A percentile compares a stretch with the other conserved stretches of the same genome.
phyloP scores from a whole-genome alignment of 108 stramenopile species.

The Schizochytrium sp. region DNA sequence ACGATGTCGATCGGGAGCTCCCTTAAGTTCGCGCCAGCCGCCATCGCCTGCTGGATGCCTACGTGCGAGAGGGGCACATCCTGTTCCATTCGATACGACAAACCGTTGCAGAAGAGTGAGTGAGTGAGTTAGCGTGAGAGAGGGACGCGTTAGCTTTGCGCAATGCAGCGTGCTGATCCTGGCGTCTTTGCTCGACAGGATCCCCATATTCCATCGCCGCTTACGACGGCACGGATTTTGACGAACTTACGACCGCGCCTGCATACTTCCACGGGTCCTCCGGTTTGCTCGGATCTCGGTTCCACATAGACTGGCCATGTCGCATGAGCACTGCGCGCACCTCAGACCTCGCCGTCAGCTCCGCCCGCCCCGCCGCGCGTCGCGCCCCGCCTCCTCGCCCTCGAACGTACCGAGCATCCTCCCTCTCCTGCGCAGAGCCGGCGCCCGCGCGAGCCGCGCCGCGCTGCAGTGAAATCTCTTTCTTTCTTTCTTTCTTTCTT shows the following conservation, averaged over 20 bases:
- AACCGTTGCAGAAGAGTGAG: background rate
- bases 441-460: no score
- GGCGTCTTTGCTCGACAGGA: background rate
- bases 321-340: background rate
- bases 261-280: slow-evolving; percentile 15
- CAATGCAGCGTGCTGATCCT: background rate
- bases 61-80: background rate
- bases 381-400: no score
- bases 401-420: no score
- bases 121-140: background rate
- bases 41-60: background rate
- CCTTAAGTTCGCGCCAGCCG: background rate
- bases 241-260: background rate
- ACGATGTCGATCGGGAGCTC: background rate
- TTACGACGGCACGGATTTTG: no score
- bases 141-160: background rate
- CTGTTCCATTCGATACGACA: background rate
- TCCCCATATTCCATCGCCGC: background rate
- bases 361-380: no score
- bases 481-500: no score
- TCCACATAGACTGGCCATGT: slow-evolving; percentile 15
- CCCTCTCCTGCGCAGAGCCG: no score
- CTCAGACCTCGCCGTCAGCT: no score
- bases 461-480: no score
- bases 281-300: background rate